These are phyloP conservation scores for Macrolepiota albuminosa DNA, from an alignment of 768 basidiomycete species.

Conservation along the genomic window DNA sequence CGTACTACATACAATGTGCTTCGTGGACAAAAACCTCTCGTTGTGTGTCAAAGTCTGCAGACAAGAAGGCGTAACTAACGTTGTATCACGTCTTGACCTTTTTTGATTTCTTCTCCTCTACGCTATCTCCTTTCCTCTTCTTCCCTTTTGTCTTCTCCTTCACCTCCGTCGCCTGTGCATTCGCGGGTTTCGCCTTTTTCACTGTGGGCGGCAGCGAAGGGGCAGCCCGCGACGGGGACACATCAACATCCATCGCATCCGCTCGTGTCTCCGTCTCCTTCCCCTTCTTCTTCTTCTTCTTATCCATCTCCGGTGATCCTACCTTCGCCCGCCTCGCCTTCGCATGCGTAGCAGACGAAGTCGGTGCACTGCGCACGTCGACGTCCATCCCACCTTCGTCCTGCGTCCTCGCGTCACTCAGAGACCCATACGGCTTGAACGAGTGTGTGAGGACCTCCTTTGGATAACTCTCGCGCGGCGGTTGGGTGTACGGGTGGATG, in stretches of 20 bases:
- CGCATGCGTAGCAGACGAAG: neutral
- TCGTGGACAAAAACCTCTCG: neutral
- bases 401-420: slow-evolving; percentile 20
- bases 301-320: slow-evolving; percentile 15
- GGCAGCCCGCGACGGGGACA: neutral
- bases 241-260: slow-evolving; percentile 20
- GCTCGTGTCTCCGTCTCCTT: slow-evolving; percentile 19
- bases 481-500: slow-evolving; percentile 36
- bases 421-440: slow-evolving; percentile 61
- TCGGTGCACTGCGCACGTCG: neutral
- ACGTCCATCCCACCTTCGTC: slow-evolving; percentile 22
- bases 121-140: slow-evolving; percentile 37
- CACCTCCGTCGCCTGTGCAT: slow-evolving; percentile 13
- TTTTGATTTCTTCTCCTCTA: slow-evolving; percentile 40
- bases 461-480: slow-evolving; percentile 54
- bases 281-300: slow-evolving; percentile 19
- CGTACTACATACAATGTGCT: slow-evolving; percentile 2
- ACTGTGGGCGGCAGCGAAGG: neutral
- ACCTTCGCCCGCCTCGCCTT: slow-evolving; percentile 13
- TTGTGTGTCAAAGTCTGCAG: neutral
- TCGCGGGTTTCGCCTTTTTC: slow-evolving; percentile 11
- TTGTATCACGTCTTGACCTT: slow-evolving; percentile 32
- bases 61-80: no score
- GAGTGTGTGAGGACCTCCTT: slow-evolving; percentile 56
- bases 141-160: slow-evolving; percentile 38